Percentiles rank a stretch among this genome's conserved stretches.
These are phyloP conservation scores for Pterula multifida DNA, from an alignment of 1,284 basidiomycete species.

Conservation along the genomic window DNA sequence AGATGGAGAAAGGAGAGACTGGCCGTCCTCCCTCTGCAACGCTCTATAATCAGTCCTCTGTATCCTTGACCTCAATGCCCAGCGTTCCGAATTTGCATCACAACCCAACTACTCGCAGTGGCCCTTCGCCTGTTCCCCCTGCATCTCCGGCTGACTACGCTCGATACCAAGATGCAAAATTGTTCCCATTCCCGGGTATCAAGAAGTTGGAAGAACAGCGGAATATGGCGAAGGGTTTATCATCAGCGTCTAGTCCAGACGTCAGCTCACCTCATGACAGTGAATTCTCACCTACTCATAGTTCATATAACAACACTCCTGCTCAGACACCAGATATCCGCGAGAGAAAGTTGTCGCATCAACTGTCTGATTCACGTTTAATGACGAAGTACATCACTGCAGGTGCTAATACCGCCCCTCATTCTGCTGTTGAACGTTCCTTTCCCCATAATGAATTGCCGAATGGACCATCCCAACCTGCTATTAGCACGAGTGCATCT, in stretches of 20 bases:
- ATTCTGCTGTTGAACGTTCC: constrained; percentile 30
- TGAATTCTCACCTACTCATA: constrained; percentile 22
- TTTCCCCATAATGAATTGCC: constrained; percentile 39
- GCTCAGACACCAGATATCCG: constrained; percentile 39
- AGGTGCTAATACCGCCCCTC: constrained; percentile 27
- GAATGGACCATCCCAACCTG: constrained; percentile 10
- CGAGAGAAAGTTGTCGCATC: constrained; percentile 54
- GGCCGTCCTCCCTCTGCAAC: background rate
- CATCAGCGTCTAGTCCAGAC: constrained; percentile 45
- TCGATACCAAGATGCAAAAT: constrained; percentile 66
- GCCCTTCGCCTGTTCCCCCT: constrained; percentile 59
- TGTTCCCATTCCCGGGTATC: constrained; percentile 85
- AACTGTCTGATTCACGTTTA: constrained; percentile 45
- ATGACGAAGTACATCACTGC: constrained; percentile 22
- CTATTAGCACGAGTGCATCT: background rate
- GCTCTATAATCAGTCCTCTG: constrained; percentile 12
- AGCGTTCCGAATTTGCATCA: constrained; percentile 37
- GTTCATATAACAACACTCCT: constrained; percentile 36
- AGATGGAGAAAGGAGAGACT: background rate
- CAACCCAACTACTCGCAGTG: constrained; percentile 43
- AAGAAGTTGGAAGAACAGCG: constrained; percentile 63
- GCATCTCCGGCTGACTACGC: constrained; percentile 44
- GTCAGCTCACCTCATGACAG: constrained; percentile 31
- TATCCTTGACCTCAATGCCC: constrained; percentile 36
- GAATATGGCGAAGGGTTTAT: constrained; percentile 39